A percentile compares a stretch with the other conserved stretches of the same genome.
These are phyloP conservation scores for Hericium alpestre DNA, from an alignment of 768 basidiomycete genomes.

Conservation along the genomic window DNA sequence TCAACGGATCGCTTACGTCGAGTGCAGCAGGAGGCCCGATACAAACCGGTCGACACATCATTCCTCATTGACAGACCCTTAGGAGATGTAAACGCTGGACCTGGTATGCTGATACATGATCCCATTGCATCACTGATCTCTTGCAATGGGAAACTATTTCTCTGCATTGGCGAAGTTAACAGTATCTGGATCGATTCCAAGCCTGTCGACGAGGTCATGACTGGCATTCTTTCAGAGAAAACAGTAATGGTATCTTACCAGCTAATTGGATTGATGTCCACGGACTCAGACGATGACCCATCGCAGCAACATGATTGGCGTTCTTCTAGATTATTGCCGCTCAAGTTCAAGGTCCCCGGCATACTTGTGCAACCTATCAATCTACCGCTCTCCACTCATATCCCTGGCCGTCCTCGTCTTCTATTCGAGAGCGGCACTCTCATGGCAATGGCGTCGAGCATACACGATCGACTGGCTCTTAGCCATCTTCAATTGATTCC, in stretches of 20 bases:
- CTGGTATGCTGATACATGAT: neutral
- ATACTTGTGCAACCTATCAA: neutral
- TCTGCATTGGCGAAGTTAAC: neutral
- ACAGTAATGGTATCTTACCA: neutral
- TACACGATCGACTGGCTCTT: neutral
- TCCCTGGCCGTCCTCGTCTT: neutral
- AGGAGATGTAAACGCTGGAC: neutral
- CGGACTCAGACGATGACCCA: neutral
- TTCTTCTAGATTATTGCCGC: neutral
- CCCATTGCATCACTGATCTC: neutral
- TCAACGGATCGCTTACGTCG: neutral
- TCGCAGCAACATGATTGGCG: neutral
- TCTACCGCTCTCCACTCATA: neutral
- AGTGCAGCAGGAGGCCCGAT: neutral
- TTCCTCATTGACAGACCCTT: no score
- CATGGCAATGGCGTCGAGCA: neutral
- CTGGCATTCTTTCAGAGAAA: neutral
- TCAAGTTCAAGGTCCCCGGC: neutral
- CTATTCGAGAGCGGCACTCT: neutral
- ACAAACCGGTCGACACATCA: neutral
- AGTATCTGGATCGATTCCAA: neutral
- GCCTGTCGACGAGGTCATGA: neutral
- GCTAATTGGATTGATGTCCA: neutral
- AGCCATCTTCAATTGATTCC: neutral
- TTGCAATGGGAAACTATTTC: neutral